phyloP scores from a whole-genome alignment of 257 asterid genomes.

The Salvia miltiorrhiza region DNA sequence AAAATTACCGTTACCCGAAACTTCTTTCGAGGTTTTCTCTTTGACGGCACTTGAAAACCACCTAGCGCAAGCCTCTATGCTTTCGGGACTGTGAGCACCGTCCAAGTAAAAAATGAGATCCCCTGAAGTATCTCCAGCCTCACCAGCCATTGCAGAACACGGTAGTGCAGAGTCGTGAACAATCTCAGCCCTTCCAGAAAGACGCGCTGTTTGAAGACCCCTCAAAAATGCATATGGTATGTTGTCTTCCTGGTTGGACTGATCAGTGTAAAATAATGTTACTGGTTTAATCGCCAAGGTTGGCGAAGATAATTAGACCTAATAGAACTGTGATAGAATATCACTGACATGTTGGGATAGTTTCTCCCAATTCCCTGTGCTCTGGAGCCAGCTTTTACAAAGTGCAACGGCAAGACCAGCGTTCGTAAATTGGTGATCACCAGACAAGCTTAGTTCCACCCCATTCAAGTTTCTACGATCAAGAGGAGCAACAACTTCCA shows the following conservation, averaged over 20 bases:
- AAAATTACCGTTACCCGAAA: slow-evolving; percentile 34
- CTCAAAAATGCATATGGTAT: slow-evolving; percentile 67
- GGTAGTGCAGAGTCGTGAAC: slow-evolving; percentile 42
- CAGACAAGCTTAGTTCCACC: slow-evolving; percentile 64
- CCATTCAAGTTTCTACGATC: slow-evolving; percentile 48
- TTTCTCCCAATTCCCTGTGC: slow-evolving; percentile 66
- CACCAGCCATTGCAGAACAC: slow-evolving; percentile 22
- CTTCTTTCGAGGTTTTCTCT: slow-evolving; percentile 26
- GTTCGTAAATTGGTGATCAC: slow-evolving; percentile 80
- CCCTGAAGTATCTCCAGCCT: slow-evolving; percentile 38
- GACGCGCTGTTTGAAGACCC: slow-evolving; percentile 82
- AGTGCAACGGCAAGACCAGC: slow-evolving; percentile 86
- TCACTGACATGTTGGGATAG: slow-evolving; percentile 59
- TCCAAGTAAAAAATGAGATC: slow-evolving; percentile 72
- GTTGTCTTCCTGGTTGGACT: slow-evolving; percentile 41
- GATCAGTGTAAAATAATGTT: slow-evolving; percentile 16
- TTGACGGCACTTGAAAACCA: slow-evolving; percentile 72
- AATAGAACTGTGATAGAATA: slow-evolving; percentile 6
- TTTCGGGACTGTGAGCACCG: slow-evolving; percentile 98
- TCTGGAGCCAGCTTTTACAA: slow-evolving; percentile 76
- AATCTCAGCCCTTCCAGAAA: slow-evolving; percentile 83
- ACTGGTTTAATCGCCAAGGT: neutral
- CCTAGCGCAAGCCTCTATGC: slow-evolving; percentile 89
- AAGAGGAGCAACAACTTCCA: slow-evolving; percentile 68
- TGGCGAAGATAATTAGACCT: neutral